Conservation (phyloP, 2,329 filamentous ascomycete species). For the Aspergillus floridensis region DNA sequence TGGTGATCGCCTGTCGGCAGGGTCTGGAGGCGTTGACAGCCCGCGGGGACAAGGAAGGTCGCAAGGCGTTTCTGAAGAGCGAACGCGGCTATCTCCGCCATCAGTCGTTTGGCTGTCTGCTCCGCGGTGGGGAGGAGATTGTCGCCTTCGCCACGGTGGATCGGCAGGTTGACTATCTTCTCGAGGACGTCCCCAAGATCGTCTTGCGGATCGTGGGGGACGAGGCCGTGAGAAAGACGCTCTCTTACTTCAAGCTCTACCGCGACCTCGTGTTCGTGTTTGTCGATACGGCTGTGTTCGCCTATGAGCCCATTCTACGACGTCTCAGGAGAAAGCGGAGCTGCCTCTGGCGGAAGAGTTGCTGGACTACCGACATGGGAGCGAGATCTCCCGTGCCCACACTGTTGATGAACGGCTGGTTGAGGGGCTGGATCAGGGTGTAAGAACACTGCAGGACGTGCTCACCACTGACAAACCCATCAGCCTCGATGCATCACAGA, state of each 20-base stretch:
- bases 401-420: too few species aligned
- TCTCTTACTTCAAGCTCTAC: conserved; percentile 45
- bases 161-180: conserved; percentile 50
- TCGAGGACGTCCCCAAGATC: conserved; percentile 44
- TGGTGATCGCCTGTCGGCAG: too few species aligned
- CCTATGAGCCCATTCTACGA: conserved; percentile 65
- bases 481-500: conserved; percentile 55
- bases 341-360: conserved; percentile 57
- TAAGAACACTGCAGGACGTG: conserved; percentile 23
- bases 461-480: conserved; percentile 33
- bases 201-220: conserved; percentile 53
- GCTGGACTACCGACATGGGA: conserved; percentile 19
- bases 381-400: too few species aligned
- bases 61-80: conserved; percentile 47
- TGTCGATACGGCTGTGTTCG: conserved; percentile 65
- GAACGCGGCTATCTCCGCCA: conserved; percentile 57
- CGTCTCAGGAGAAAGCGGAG: conserved; percentile 57
- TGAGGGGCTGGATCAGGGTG: too few species aligned
- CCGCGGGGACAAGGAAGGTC: conserved; percentile 25
- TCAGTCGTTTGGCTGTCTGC: conserved; percentile 60
- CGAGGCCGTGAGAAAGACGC: conserved; percentile 45
- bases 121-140: conserved; percentile 45
- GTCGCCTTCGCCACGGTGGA: conserved; percentile 61
- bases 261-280: conserved; percentile 51
- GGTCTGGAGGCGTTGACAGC: too few species aligned